phyloP scores from a whole-genome alignment of 73 alveolate genomes.

The Diophrys sp. region DNA sequence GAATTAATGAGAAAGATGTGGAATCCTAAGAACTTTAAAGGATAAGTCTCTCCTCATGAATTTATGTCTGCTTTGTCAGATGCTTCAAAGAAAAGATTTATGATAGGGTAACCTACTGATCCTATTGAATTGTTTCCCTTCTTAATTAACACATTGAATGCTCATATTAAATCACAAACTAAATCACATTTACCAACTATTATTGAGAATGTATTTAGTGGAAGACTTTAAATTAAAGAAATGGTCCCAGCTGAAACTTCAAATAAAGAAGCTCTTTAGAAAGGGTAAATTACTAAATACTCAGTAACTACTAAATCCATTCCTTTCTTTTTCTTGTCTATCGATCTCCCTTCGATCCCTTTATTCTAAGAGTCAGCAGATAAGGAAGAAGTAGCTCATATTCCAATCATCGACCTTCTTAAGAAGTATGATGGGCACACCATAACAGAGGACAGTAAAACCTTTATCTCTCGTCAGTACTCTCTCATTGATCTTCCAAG shows the following conservation, averaged over 20 bases:
- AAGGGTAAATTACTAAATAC: constrained; percentile 73
- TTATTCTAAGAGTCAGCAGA: constrained; percentile 76
- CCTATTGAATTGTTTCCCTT: constrained; percentile 90
- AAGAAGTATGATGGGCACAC: constrained; percentile 92
- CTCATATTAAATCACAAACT: constrained; percentile 39
- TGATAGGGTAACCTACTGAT: constrained; percentile 80
- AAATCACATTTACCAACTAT: constrained; percentile 37
- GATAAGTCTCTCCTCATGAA: constrained; percentile 94
- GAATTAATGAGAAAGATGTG: constrained; percentile 93
- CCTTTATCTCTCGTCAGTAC: neutral
- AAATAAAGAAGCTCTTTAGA: constrained; percentile 34
- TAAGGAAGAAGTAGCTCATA: constrained; percentile 76
- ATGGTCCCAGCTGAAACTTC: constrained; percentile 51
- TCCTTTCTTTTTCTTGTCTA: constrained; percentile 75
- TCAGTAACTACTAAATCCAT: constrained; percentile 53
- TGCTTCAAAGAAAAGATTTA: constrained; percentile 62
- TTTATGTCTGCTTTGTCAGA: constrained; percentile 68
- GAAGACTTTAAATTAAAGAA: constrained; percentile 75
- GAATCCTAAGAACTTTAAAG: constrained; percentile 96
- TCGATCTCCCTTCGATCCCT: constrained; percentile 91
- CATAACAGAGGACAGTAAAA: neutral
- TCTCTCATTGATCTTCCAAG: constrained; percentile 68
- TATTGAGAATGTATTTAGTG: constrained; percentile 84
- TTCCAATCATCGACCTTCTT: constrained; percentile 84
- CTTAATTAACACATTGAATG: constrained; percentile 80